Base-by-base conservation (phyloP, 352 stramenopile species). In the Globisporangium solare region DNA sequence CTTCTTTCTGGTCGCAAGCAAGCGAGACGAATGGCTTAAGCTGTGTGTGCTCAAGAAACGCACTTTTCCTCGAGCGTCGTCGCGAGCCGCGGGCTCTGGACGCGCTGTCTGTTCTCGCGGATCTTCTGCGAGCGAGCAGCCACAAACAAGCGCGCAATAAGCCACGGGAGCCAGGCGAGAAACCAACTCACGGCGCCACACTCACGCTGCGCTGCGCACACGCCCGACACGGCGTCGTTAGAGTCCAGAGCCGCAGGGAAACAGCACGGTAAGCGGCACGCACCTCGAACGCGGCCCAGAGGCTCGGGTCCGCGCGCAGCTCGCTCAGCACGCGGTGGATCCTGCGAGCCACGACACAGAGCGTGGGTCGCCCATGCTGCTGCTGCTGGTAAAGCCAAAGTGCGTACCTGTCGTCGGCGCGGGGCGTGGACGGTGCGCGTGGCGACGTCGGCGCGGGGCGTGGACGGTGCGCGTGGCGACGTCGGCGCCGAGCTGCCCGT, bases 51-150 rank as follows among this genome's bases (percentile, higher is more conserved):
- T n/a, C 37, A 22, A 39, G 27, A 43, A 43, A 56, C 35, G 20
- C 58, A 80, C 73, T 64, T 64, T 7, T 71, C 59, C 14, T 79
- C 69, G 31, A 64, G 47, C 2, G 52, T 64, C 42, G 63, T 50
- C 18, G 37, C 15, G 20, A 68, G 61, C 3, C 57, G 63, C 24
- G 68, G 62, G 22, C 64, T 78, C 41, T 35, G 54, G 5, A 70
- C 62, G 22, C 54, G 74, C 51, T 79, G 60, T 45, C 70, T 83
- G 56, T 89, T 89, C 51, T 88, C 75, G 2, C 68, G 73, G 42
- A 84, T 74, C 73, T 86, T 86, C 79, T 88, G 41, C 4, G 7
- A 63, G 42, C n/a, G n/a, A n/a, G n/a, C n/a, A n/a, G n/a, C n/a
- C n/a, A n/a, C n/a, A n/a, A n/a, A n/a, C n/a, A n/a, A n/a, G n/a